Base-by-base conservation (phyloP, 2,329 filamentous ascomycete genomes). In the Sarocladiaceae sp. region DNA sequence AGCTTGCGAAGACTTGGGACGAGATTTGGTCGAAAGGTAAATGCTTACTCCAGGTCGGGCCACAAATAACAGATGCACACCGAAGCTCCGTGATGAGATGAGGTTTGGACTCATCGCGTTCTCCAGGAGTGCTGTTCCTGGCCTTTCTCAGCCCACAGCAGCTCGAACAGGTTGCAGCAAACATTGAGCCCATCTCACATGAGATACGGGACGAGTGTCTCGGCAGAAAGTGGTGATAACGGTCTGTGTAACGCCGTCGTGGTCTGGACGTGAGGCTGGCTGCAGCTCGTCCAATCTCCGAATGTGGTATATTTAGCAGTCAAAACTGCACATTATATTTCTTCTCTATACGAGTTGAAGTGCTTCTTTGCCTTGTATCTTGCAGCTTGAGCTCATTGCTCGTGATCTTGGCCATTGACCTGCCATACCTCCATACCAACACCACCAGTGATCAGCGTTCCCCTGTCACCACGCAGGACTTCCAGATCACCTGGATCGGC, bases 401-500 rank as follows among this genome's bases (percentile, higher is more conserved):
- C n/a, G n/a, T n/a, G n/a, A n/a, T n/a, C n/a, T n/a, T n/a, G 36
- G 15, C 29, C 20, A 8, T 20, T 50, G 7, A 37, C 20, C 3
- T 50, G 18, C 75, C 75, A 78, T 11, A 70, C 57, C 62, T 78
- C 75, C 59, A 77, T 62, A 1, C 75, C 75, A 20, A 77, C 71
- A 2, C 75, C 75, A 2, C 66, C 73, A 2, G 77, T 64, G 51
- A 77, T 61, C 17, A 75, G 48, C 22, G 57, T 66, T 10, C 31
- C 47, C 13, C 17, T 29, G 17, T 54, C 51, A 4, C 52, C 52
- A 0, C 56, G 59, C 23, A 78, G 57, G 23, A 71, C 59, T 55
- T 71, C 75, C 28, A 84, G 52, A 49, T 76, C 79, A 3, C 79
- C 80, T 1, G 80, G 70, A 55, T 86, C 83, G 20, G 82, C 81